Base-by-base conservation (phyloP, 805 yeast genomes). In the Metschnikowia gelsemii region DNA sequence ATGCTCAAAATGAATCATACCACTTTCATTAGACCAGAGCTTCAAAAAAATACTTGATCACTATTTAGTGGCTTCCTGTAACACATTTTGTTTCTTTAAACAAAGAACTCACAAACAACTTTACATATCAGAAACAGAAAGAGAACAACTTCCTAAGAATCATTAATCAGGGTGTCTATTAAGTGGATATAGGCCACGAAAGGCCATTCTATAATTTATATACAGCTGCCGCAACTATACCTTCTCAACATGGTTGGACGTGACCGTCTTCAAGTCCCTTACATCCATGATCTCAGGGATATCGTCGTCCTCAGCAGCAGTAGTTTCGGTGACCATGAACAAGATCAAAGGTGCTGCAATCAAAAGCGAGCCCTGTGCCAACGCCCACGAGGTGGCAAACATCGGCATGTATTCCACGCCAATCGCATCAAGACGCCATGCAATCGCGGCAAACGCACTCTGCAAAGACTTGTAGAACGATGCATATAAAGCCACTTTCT, bases 381-480 rank as follows among this genome's bases (percentile, higher is more conserved):
- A 61, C 8, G 63, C 83, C 82, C 83, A 78, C 12, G 75, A 66
- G 8, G 75, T 60, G 9, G 62, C 76, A 56, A 76, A 78, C 56
- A 75, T 54, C 27, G 54, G 53, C 52, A 64, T 62, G 57, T 68
- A 79, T 7, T 65, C 46, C 21, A 42, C 45, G 9, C 54, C 58
- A 25, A 64, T 45, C 22, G 77, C 72, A 53, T 79, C 83, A 47
- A 78, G 59, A 51, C 80, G 63, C 84, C 83, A 80, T 11, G 72
- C 73, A 34, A 80, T 66, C 18, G 80, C 84, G 11, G 80, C 78
- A 56, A 82, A 82, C 8, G 83, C 84, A 29, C 80, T 72, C 62
- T 80, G 85, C 44, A 80, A 59, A 43, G 81, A 78, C 64, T 80
- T 80, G 65, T 79, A 80, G 58, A 76, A 76, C 29, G 83, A 83